A percentile compares a stretch with the other conserved stretches of the same genome.
These are phyloP conservation scores for Ceratocystis colombiana DNA, from an alignment of 2,329 filamentous ascomycete genomes.

Conservation along the genomic window DNA sequence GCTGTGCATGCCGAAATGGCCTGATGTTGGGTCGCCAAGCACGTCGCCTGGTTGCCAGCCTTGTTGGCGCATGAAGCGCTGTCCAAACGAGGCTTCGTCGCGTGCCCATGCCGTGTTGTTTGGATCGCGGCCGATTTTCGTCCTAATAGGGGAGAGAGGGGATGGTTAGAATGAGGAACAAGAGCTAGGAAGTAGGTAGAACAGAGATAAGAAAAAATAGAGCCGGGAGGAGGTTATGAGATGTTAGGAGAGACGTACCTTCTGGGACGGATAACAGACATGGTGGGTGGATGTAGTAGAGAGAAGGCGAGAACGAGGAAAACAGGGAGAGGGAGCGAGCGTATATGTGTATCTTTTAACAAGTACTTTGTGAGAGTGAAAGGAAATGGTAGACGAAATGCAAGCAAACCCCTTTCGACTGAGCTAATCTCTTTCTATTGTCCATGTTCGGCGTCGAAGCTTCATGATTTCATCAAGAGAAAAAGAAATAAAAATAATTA, in stretches of 20 bases:
- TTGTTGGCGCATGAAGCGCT: slow-evolving; percentile 76
- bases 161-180: not conserved
- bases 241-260: slow-evolving; percentile 16
- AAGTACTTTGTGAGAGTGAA: not conserved
- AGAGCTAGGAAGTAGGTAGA: not conserved
- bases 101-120: slow-evolving; percentile 93
- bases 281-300: slow-evolving; percentile 8
- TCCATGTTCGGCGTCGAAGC: not conserved
- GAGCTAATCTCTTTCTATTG: not conserved
- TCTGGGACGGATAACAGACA: slow-evolving; percentile 25
- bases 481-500: slow-evolving; percentile 10
- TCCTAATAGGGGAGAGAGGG: slow-evolving; percentile 27
- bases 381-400: not conserved
- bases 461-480: not conserved
- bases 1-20: slow-evolving; percentile 66
- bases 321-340: no score
- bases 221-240: not conserved
- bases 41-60: slow-evolving; percentile 83
- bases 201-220: not conserved
- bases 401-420: not conserved
- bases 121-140: slow-evolving; percentile 78
- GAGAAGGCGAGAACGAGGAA: not conserved
- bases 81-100: slow-evolving; percentile 73
- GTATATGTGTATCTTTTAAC: not conserved
- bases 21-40: slow-evolving; percentile 66